Evolutionary conservation across 2,329 filamentous ascomycete genomes (phyloP).

Genomic region (Diaporthe humulicola): DNA sequence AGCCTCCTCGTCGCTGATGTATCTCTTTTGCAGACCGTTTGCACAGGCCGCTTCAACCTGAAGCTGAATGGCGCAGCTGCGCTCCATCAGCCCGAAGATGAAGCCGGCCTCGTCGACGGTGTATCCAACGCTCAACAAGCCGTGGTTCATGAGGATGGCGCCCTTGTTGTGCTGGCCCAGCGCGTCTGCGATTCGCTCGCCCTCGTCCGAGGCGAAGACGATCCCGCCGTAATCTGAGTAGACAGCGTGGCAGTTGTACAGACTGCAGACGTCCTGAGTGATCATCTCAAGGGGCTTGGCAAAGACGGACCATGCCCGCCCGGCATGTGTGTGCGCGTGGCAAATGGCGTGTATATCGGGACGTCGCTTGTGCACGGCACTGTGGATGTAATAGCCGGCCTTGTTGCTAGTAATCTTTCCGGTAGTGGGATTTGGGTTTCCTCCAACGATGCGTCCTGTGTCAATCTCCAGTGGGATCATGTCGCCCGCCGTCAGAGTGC

Average conservation of each 20-base stretch:
- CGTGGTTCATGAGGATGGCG: constrained; percentile 78
- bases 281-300: constrained; percentile 77
- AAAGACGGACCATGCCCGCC: constrained; percentile 78
- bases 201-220: constrained; percentile 73
- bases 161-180: constrained; percentile 71
- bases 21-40: constrained; percentile 55
- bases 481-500: constrained; percentile 74
- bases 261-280: constrained; percentile 75
- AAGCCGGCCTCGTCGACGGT: constrained; percentile 84
- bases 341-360: constrained; percentile 76
- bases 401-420: constrained; percentile 66
- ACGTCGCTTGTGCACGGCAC: constrained; percentile 75
- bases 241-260: constrained; percentile 73
- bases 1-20: constrained; percentile 56
- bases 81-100: constrained; percentile 76
- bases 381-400: constrained; percentile 79
- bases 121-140: constrained; percentile 76
- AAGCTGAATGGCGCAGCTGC: constrained; percentile 77
- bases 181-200: constrained; percentile 71
- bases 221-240: constrained; percentile 70
- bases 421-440: constrained; percentile 65
- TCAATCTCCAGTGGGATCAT: constrained; percentile 74
- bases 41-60: constrained; percentile 74
- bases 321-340: constrained; percentile 76
- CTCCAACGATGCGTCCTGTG: constrained; percentile 72